Evolutionary conservation across 1,284 basidiomycete genomes (phyloP), one percentile per base, ranked within the genome.

Genomic region (Naganishia sp.): DNA sequence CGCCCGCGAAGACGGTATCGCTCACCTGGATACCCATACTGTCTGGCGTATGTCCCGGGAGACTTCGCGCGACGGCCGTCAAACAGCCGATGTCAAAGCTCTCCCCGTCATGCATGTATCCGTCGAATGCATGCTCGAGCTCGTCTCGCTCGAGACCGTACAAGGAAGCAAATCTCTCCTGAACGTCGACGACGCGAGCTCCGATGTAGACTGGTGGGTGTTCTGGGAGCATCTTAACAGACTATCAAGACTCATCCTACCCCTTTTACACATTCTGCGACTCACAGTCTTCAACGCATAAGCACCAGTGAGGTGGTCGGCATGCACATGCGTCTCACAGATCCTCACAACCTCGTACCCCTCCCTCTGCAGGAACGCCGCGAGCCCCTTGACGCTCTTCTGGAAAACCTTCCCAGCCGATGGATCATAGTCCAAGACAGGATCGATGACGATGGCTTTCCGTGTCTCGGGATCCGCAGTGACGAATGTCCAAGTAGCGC

Each of bases 41-140:
- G 53, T 71, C 71, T 9, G 71, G 68, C 6, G 73, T 76, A 53
- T 75, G 74, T 2, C 75, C 75, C 0, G 75, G 75, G 0, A 76
- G 57, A 35, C 71, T 69, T 43, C 72, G 60, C 23, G 71, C 72
- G 2, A 52, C 53, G 0, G 69, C 70, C 6, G 57, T 51, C 9
- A 70, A 53, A 0, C 63, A 45, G 3, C 74, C 75, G 5, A 76
- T 47, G 28, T 45, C 15, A 56, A 73, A 66, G 21, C 42, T 54
- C 47, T 68, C 71, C 13, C 69, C 71, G 41, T 76, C 74, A 11
- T 71, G 53, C 50, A 73, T 66, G 52, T 73, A 66, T 23, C 65
- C 64, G 63, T 74, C 75, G 43, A 75, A 76, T 10, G 65, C 66
- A 6, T 61, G 63, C 15, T 69, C 55, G n/a, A 74, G 64, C 3